Base-by-base conservation (phyloP, 139 green algal species). In the Desmodesmus armatus region DNA sequence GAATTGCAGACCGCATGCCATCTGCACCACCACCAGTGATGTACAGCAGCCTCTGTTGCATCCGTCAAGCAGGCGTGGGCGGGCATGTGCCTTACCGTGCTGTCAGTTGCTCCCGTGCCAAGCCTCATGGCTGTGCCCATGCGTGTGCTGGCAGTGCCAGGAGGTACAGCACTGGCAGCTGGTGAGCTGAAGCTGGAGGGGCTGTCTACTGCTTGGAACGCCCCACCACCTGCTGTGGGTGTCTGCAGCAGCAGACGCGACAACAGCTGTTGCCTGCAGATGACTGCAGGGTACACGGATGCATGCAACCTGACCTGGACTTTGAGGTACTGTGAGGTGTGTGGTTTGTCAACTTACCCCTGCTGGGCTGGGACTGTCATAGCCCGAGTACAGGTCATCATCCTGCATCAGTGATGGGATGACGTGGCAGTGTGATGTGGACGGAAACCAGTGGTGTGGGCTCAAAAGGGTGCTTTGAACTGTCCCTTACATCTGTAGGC, bases 311-410 rank as follows among this genome's bases (percentile, higher is more conserved):
- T 44, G 25, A 2, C 53, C 31, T 23, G 27, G 35, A n/a, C n/a
- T n/a, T n/a, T n/a, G n/a, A n/a, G n/a, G n/a, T n/a, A n/a, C n/a
- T n/a, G n/a, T n/a, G n/a, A n/a, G n/a, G n/a, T n/a, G n/a, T n/a
- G n/a, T n/a, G n/a, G n/a, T n/a, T n/a, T n/a, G n/a, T 2, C 25
- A 21, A 51, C 63, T 63, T 21, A 78, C 63, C 43, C 41, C 27
- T 69, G 33, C 62, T n/a, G 23, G 29, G 27, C 39, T 53, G 6
- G 47, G 27, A n/a, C 92, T 87, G 40, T 93, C 91, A 75, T 94
- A 94, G 21, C 91, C 91, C 74, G 85, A 85, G 87, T 94, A 94
- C 1, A 94, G 85, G 41, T 94, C 91, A 29, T 94, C 90, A 9
- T 93, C 90, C 87, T 91, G 87, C 44, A n/a, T n/a, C n/a, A n/a